A percentile compares a stretch with the other conserved stretches of the same genome.
These are phyloP conservation scores for Pleurotus eryngii DNA, from an alignment of 768 basidiomycete genomes.

Conservation along the genomic window DNA sequence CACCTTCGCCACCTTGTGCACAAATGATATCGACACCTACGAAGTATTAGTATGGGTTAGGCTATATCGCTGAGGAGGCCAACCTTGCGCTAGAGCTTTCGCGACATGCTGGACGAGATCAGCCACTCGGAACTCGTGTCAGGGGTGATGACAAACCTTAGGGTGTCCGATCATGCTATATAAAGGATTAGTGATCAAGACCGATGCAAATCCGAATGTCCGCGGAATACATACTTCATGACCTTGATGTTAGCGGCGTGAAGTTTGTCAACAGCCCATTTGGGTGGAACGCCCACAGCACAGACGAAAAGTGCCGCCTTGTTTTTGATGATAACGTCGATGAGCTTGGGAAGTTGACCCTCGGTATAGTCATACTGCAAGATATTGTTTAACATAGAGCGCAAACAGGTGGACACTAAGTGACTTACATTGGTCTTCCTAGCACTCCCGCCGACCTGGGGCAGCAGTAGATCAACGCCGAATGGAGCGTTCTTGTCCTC, in stretches of 20 bases:
- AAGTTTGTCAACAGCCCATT: conserved; percentile 75
- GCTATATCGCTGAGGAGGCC: not conserved
- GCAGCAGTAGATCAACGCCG: conserved; percentile 81
- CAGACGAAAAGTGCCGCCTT: conserved; percentile 79
- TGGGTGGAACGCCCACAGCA: conserved; percentile 83
- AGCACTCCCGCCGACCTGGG: conserved; percentile 78
- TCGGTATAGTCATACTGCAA: conserved; percentile 67
- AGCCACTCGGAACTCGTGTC: not conserved
- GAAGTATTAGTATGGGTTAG: not conserved
- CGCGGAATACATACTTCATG: conserved; percentile 65
- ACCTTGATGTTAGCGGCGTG: conserved; percentile 76
- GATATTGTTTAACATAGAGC: conserved; percentile 17
- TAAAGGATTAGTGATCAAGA: conserved; percentile 9
- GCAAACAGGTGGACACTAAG: conserved; percentile 7
- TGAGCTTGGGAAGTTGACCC: conserved; percentile 72
- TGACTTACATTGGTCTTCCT: conserved; percentile 69
- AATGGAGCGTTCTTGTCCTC: conserved; percentile 75
- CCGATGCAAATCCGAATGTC: not conserved
- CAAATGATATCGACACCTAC: conserved; percentile 87
- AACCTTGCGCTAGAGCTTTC: conserved; percentile 73
- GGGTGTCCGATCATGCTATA: conserved; percentile 80
- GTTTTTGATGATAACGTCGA: conserved; percentile 74
- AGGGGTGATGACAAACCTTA: conserved; percentile 45
- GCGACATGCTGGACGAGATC: conserved; percentile 51
- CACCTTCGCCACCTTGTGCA: conserved; percentile 85